Percentiles rank a stretch among this genome's conserved stretches.
phyloP scores from a whole-genome alignment of 1,139 yeast genomes.

The Scheffersomyces illinoinensis region DNA sequence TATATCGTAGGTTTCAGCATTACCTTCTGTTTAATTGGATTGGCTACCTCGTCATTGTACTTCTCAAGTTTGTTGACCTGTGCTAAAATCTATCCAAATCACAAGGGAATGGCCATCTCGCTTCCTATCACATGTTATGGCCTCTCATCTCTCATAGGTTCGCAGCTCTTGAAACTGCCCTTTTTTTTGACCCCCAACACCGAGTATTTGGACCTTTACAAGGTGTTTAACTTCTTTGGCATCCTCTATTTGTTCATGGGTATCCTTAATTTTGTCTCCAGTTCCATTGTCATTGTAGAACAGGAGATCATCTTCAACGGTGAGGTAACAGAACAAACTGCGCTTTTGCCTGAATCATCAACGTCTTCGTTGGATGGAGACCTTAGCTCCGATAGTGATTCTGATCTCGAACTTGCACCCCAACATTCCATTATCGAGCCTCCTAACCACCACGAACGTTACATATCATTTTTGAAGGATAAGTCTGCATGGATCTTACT shows the following conservation, averaged over 20 bases:
- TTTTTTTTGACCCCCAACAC: constrained; percentile 32
- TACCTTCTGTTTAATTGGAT: constrained; percentile 60
- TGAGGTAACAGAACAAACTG: constrained; percentile 25
- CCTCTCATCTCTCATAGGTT: constrained; percentile 66
- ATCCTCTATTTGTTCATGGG: constrained; percentile 58
- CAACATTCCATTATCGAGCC: constrained; percentile 39
- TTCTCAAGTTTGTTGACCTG: constrained; percentile 79
- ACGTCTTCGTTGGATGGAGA: constrained; percentile 16
- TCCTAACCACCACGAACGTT: constrained; percentile 49
- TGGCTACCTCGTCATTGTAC: constrained; percentile 79
- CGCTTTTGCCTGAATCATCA: constrained; percentile 8
- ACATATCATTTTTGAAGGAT: constrained; percentile 55
- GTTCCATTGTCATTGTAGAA: constrained; percentile 64
- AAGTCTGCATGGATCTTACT: constrained; percentile 66
- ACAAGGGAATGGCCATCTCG: constrained; percentile 79
- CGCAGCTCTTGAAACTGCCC: constrained; percentile 50
- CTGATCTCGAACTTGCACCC: constrained; percentile 16
- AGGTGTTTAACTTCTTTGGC: constrained; percentile 61
- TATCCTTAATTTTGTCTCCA: constrained; percentile 58
- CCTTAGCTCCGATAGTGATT: constrained; percentile 12
- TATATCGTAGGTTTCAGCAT: constrained; percentile 26
- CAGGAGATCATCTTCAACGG: constrained; percentile 44
- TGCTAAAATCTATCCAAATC: constrained; percentile 75
- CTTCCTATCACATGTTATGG: constrained; percentile 90
- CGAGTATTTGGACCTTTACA: constrained; percentile 45